Evolutionary conservation across 805 yeast species (phyloP), one percentile per base, ranked within the genome.

Genomic region (Saturnispora silvae): DNA sequence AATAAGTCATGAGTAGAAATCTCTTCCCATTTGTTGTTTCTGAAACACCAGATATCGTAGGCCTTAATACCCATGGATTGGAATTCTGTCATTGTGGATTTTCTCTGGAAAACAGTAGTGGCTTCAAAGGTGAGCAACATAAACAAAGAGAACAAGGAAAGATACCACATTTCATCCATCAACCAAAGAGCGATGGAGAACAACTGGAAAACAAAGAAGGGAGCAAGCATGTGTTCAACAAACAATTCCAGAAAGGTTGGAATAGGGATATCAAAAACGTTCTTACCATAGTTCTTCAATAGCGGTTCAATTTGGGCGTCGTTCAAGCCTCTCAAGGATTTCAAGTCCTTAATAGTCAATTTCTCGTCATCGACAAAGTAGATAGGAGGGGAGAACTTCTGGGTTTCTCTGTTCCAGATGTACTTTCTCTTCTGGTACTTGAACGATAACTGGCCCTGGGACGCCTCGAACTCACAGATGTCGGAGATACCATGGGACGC

Each of bases 11-110:
- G 75, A 14, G 95, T 80, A 50, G 75, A 70, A 34, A 82, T 48
- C 53, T 75, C 67, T 8, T 48, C 47, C 97, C 98, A 92, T 47
- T 69, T 61, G 4, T 60, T 56, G 51, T 76, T 72, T 60, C 98
- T 75, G 59, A 63, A 74, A 31, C 72, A 94, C 55, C 76, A 74
- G 42, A 92, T 68, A 13, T 70, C 64, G 57, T 83, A 92, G 11
- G 98, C 96, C 59, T 85, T 85, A 48, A 92, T 79, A 49, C 96
- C 95, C 98, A 92, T 92, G 33, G 92, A 78, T 61, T 94, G 86
- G 63, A 92, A 92, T 63, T 92, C 98, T 37, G 77, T 67, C 86
- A 92, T 79, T 33, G 98, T 92, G 7, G 85, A 67, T 64, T 94
- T 81, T 63, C 97, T 81, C 67, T 92, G 97, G 67, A 77, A 89